phyloP scores from a whole-genome alignment of 805 yeast genomes.

The Cyberlindnera meyerae region DNA sequence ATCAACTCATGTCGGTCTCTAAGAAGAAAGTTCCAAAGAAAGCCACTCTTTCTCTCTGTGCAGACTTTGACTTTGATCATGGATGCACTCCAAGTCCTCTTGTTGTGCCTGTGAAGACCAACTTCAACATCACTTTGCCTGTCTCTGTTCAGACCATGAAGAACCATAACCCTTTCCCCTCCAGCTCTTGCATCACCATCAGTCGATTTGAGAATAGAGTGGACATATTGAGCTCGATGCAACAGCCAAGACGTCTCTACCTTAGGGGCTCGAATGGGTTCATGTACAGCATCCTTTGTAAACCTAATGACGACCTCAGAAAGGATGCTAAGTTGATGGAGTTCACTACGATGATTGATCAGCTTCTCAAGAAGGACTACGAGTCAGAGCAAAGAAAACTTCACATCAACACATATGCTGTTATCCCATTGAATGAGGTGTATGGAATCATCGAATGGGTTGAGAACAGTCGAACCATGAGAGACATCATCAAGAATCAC shows the following conservation, averaged over 20 bases:
- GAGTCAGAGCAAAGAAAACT: constrained; percentile 73
- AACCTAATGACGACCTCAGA: constrained; percentile 84
- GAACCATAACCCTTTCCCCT: constrained; percentile 40
- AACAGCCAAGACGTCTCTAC: constrained; percentile 75
- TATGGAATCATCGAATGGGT: constrained; percentile 93
- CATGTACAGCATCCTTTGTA: constrained; percentile 72
- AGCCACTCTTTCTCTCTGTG: constrained; percentile 25
- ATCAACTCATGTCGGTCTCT: constrained; percentile 25
- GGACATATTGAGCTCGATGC: constrained; percentile 72
- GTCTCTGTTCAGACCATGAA: constrained; percentile 38
- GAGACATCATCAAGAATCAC: constrained; percentile 48
- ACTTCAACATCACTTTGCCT: constrained; percentile 65
- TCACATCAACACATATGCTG: constrained; percentile 77
- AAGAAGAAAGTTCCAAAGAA: constrained; percentile 18
- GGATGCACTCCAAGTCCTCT: constrained; percentile 41
- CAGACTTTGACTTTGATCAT: constrained; percentile 40
- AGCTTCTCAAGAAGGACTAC: constrained; percentile 56
- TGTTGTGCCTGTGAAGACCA: constrained; percentile 70
- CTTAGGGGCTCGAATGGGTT: constrained; percentile 75
- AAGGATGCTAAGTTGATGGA: constrained; percentile 93
- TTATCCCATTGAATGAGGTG: constrained; percentile 78
- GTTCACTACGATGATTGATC: constrained; percentile 80
- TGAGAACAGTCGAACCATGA: constrained; percentile 64
- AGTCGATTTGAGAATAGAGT: constrained; percentile 63
- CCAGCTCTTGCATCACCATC: constrained; percentile 46